Percentiles rank a stretch among this genome's conserved stretches.
Conservation (phyloP, 345 rosid species). For the Salix koriyanagi region DNA sequence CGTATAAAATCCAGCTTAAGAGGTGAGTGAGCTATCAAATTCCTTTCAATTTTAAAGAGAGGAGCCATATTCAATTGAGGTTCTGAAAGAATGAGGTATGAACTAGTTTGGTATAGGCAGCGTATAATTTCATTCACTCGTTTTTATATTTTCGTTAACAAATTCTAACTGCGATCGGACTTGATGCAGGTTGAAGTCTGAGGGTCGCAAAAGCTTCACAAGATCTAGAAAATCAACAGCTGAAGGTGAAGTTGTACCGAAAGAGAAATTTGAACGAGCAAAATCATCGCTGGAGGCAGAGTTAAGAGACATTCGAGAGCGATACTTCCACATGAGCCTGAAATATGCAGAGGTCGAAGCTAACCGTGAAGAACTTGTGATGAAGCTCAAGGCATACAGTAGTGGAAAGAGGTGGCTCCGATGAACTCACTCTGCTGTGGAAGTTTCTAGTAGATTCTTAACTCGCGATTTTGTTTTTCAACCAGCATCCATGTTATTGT, state of each 20-base stretch:
- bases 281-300: conserved; percentile 50
- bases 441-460: neutral
- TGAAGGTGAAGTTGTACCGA: conserved; percentile 38
- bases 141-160: neutral
- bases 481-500: too few relatives aligned
- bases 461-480: too few relatives aligned
- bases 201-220: conserved; percentile 14
- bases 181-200: conserved; percentile 24
- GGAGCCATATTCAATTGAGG: too few relatives aligned
- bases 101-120: too few relatives aligned
- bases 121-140: too few relatives aligned
- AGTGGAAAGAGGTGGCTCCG: conserved; percentile 41
- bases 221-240: conserved; percentile 31
- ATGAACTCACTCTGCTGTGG: neutral
- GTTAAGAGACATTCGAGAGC: conserved; percentile 46
- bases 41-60: neutral
- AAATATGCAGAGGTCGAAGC: conserved; percentile 57
- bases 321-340: conserved; percentile 57
- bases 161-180: neutral
- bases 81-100: too few relatives aligned
- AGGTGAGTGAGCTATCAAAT: conserved; percentile 21
- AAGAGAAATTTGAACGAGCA: conserved; percentile 43
- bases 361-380: conserved; percentile 56
- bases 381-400: conserved; percentile 46
- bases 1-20: conserved; percentile 24